Evolutionary conservation across 352 stramenopile species (phyloP), one percentile per base, ranked within the genome.

Genomic region (Phytophthora pistaciae): DNA sequence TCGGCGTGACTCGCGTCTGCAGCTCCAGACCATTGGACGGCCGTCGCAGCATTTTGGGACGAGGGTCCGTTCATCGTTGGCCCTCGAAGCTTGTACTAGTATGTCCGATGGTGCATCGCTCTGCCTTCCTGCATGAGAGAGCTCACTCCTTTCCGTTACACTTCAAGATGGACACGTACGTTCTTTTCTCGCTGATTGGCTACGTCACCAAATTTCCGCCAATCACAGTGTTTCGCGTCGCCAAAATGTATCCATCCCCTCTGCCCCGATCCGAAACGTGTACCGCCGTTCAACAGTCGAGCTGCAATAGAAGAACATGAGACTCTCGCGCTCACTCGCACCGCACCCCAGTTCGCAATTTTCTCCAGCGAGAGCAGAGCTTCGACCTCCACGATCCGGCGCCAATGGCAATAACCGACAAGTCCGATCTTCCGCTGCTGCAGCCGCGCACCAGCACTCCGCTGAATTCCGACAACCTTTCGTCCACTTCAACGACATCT

Each of bases 391-490:
- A 38, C 25, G 52, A 52, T 60, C n/a, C 46, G 52, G 11, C n/a
- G 21, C 29, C 49, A 6, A 82, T 77, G 66, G 59, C 21, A 9
- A 56, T 79, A 33, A 60, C 59, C 33, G 68, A 76, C 64, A 72
- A 80, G 33, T 65, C 67, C 13, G 69, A 82, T 20, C 68, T 88
- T 49, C 77, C 80, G 48, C 65, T 85, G 38, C 66, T 85, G 49
- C 75, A 83, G 54, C 70, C 68, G 10, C 68, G 60, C 44, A 70
- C 62, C 48, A 72, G 58, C 14, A 56, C 56, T 1, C 42, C 66
- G 1, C 57, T 68, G 52, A 52, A 66, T 3, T 6, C 14, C 18
- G 71, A 57, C 27, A 33, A 49, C 33, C 29, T n/a, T 56, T 50
- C 53, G n/a, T 42, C 44, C 6, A 63, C 68, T 62, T 73, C 62